Percentiles rank a stretch among this genome's conserved stretches.
These are phyloP conservation scores for Solanum virginianum DNA, from an alignment of 257 asterid species.

Conservation along the genomic window DNA sequence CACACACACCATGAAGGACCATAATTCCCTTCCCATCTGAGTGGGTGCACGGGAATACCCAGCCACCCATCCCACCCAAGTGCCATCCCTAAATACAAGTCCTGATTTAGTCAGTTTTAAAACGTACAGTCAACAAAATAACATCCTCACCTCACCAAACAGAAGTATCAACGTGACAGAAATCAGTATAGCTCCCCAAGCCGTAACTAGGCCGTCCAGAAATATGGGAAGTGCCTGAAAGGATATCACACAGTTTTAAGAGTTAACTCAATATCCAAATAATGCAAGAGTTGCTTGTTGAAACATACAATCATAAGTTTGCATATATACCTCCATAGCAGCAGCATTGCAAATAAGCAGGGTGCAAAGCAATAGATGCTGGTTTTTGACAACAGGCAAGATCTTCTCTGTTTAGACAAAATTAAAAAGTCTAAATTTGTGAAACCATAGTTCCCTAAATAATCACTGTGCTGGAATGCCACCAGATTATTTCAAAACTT, in stretches of 20 bases:
- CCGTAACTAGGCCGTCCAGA: conserved; percentile 55
- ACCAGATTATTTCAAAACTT: neutral
- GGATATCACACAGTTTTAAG: neutral
- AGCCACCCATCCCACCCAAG: neutral
- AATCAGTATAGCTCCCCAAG: conserved; percentile 85
- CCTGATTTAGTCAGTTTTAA: neutral
- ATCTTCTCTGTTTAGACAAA: conserved; percentile 48
- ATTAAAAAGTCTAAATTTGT: neutral
- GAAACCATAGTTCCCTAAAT: neutral
- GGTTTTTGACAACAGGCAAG: conserved; percentile 70
- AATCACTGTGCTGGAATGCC: neutral
- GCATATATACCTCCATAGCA: conserved; percentile 68
- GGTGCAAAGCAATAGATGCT: conserved; percentile 74
- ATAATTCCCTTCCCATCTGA: neutral
- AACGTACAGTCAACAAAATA: neutral
- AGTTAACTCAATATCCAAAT: neutral
- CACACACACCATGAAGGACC: neutral
- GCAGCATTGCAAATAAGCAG: conserved; percentile 84
- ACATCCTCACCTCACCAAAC: conserved; percentile 73
- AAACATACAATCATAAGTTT: neutral
- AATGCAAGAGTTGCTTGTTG: neutral
- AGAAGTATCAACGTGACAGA: conserved; percentile 89
- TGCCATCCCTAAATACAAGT: neutral
- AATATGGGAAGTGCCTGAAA: conserved; percentile 91
- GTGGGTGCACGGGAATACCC: neutral